These are phyloP conservation scores for Raddia guianensis DNA, from an alignment of 176 grass and related monocot genomes.

Conservation along the genomic window DNA sequence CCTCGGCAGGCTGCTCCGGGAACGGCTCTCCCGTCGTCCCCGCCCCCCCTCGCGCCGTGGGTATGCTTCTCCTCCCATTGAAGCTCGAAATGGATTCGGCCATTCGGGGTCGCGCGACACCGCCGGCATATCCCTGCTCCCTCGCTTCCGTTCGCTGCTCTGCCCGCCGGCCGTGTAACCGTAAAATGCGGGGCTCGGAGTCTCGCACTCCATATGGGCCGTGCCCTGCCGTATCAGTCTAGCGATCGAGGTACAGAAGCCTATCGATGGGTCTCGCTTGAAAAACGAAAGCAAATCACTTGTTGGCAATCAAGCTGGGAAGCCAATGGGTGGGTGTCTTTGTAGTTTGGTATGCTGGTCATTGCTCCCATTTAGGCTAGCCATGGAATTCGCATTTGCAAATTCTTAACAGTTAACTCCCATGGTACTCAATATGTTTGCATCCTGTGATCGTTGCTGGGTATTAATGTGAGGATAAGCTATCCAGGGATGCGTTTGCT, in stretches of 20 bases:
- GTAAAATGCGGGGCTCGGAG: background rate
- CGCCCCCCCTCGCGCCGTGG: background rate
- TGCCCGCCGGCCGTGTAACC: background rate
- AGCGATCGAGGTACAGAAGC: background rate
- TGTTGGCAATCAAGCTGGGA: background rate
- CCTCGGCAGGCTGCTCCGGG: background rate
- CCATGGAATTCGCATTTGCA: background rate
- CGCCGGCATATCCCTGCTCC: background rate
- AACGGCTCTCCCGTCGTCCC: background rate
- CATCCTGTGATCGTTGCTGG: background rate
- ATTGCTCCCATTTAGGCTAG: background rate
- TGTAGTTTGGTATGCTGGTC: background rate
- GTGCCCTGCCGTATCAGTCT: background rate
- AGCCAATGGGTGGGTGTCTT: background rate
- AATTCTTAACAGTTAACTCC: background rate
- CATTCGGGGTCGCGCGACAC: background rate
- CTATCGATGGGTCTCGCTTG: background rate
- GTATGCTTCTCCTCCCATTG: background rate
- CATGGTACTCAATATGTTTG: background rate
- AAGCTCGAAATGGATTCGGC: background rate
- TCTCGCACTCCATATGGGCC: background rate
- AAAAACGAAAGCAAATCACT: background rate
- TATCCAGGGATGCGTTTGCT: background rate
- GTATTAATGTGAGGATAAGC: background rate
- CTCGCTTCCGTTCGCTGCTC: background rate